Evolutionary conservation across 2,329 filamentous ascomycete species (phyloP).

Genomic region (Penicillium sp.): DNA sequence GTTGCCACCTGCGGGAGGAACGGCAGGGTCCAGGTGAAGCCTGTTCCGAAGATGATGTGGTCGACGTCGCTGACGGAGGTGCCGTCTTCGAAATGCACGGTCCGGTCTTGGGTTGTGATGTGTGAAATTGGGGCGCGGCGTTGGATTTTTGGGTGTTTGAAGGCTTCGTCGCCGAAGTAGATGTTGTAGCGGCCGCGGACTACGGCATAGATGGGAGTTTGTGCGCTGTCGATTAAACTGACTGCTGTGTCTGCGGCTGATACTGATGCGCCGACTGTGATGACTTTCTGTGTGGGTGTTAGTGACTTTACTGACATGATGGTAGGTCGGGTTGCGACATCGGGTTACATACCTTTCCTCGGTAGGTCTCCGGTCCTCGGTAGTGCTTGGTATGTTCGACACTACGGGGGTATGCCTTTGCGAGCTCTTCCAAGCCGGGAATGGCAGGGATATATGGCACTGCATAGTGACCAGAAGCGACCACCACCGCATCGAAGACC

Average conservation of each 20-base stretch:
- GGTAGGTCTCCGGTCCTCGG: slow-evolving; percentile 39
- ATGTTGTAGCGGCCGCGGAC: slow-evolving; percentile 53
- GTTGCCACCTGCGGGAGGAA: slow-evolving; percentile 55
- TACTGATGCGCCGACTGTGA: slow-evolving; percentile 65
- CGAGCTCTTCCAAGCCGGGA: slow-evolving; percentile 42
- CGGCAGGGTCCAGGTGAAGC: slow-evolving; percentile 64
- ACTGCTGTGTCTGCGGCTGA: slow-evolving; percentile 64
- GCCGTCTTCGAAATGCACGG: slow-evolving; percentile 58
- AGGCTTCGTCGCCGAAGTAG: slow-evolving; percentile 61
- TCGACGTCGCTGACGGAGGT: slow-evolving; percentile 56
- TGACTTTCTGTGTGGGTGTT: slow-evolving; percentile 47
- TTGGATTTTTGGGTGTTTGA: slow-evolving; percentile 55
- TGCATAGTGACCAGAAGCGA: slow-evolving; percentile 62
- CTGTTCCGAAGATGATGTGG: slow-evolving; percentile 65
- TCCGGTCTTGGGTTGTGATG: slow-evolving; percentile 43
- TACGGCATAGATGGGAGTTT: slow-evolving; percentile 54
- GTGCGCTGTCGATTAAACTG: slow-evolving; percentile 50
- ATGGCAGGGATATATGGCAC: slow-evolving; percentile 55
- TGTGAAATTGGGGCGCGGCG: slow-evolving; percentile 29
- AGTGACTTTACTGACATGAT: background rate
- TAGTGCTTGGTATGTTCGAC: slow-evolving; percentile 47
- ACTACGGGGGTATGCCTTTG: slow-evolving; percentile 36
- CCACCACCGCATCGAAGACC: slow-evolving; percentile 61
- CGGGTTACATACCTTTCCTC: slow-evolving; percentile 29
- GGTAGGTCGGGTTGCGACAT: background rate